These are phyloP conservation scores for Endoconidiophora polonica DNA, from an alignment of 2,329 filamentous ascomycete genomes.

Conservation along the genomic window DNA sequence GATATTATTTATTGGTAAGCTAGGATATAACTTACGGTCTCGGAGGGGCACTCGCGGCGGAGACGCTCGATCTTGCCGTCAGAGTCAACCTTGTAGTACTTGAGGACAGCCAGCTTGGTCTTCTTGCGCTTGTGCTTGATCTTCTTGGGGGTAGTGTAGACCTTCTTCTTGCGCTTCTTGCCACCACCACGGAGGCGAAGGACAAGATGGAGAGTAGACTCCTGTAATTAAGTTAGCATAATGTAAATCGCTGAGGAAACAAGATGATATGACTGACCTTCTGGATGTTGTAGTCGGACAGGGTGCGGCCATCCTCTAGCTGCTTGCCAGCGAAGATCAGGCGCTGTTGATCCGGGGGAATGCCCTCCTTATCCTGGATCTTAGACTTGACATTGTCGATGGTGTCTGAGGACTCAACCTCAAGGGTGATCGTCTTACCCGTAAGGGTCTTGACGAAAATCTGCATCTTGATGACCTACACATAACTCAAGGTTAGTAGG, in stretches of 20 bases:
- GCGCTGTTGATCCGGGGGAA: slow-evolving; percentile 97
- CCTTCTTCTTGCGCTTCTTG: slow-evolving; percentile 99
- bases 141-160: slow-evolving; percentile 99
- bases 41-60: slow-evolving; percentile 87
- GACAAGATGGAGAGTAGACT: slow-evolving; percentile 86
- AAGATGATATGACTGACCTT: slow-evolving; percentile 47
- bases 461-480: slow-evolving; percentile 52
- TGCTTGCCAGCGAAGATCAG: slow-evolving; percentile 99
- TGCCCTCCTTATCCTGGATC: slow-evolving; percentile 97
- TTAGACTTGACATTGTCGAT: slow-evolving; percentile 99
- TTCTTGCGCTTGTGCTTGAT: slow-evolving; percentile 99
- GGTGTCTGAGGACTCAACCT: slow-evolving; percentile 99
- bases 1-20: slow-evolving; percentile 20
- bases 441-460: slow-evolving; percentile 77
- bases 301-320: slow-evolving; percentile 97
- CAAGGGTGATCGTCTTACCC: slow-evolving; percentile 99
- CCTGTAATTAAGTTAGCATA: slow-evolving; percentile 10
- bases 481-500: slow-evolving; percentile 19
- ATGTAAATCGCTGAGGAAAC: background rate
- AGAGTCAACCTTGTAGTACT: slow-evolving; percentile 99
- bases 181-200: slow-evolving; percentile 94
- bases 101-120: slow-evolving; percentile 99
- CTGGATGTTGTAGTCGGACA: slow-evolving; percentile 99
- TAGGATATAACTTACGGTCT: slow-evolving; percentile 48
- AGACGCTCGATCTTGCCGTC: slow-evolving; percentile 99